Conservation (phyloP, 164 flowering plant genomes). For the Houttuynia cordata region DNA sequence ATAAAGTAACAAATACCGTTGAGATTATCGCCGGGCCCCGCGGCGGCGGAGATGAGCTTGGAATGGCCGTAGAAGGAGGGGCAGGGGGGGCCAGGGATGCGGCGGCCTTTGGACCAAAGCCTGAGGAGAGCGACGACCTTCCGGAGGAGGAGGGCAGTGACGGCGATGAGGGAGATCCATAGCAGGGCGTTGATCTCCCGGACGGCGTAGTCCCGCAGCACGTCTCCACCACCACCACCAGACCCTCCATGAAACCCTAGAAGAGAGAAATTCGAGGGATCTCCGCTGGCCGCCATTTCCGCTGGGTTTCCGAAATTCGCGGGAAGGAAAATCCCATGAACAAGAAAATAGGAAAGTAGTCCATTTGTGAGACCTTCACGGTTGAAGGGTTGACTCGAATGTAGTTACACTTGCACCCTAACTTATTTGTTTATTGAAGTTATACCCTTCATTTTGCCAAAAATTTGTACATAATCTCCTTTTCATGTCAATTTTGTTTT, state of each 20-base stretch:
- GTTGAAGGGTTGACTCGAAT: no score
- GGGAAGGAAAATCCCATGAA: no score
- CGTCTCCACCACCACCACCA: neutral
- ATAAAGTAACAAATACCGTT: conserved; percentile 14
- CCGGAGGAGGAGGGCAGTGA: conserved; percentile 24
- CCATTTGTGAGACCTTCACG: no score
- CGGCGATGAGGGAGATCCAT: conserved; percentile 35
- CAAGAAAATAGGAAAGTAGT: no score
- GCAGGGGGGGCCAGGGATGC: conserved; percentile 46
- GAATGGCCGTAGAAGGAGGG: conserved; percentile 42
- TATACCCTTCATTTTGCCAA: no score
- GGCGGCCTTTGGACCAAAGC: conserved; percentile 26
- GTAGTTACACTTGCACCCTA: no score
- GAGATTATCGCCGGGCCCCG: conserved; percentile 13
- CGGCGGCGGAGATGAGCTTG: conserved; percentile 17
- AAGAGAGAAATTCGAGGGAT: neutral
- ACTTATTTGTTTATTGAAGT: no score
- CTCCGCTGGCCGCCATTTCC: neutral
- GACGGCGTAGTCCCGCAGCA: conserved; percentile 25
- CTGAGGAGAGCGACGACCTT: conserved; percentile 18
- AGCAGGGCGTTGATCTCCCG: conserved; percentile 34
- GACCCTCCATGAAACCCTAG: neutral
- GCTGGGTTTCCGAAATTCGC: no score
- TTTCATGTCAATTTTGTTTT: no score
- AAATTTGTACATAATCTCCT: no score